Evolutionary conservation across 2,329 filamentous ascomycete species (phyloP), one percentile per base, ranked within the genome.

Genomic region (Niveomyces coronatus): DNA sequence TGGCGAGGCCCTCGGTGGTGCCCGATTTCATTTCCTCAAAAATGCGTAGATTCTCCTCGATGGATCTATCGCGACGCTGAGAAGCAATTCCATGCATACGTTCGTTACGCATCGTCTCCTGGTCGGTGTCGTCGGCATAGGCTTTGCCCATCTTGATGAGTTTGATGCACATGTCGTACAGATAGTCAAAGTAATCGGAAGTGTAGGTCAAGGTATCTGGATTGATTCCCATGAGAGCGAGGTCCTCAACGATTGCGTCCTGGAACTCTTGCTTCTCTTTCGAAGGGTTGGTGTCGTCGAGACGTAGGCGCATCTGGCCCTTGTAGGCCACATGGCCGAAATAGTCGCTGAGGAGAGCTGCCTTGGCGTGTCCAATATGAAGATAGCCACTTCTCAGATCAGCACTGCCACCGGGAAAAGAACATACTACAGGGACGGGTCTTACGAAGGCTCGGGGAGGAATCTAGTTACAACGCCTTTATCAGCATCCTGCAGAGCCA

Each of bases 261-360:
- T 96, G 82, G 58, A 82, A 98, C 65, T 96, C 91, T 58, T 89
- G 79, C 68, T 94, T 95, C 70, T 98, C 91, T 61, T 96, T 96
- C 43, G 83, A 80, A 7, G 91, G 91, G 63, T 98, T 98, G 40
- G 91, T 98, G 56, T 98, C 91, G 57, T 98, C 91, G 54, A 98
- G 91, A 43, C 91, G 84, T 35, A 96, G 76, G 43, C 93, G 79
- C 51, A 98, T 71, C 52, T 82, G 93, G 53, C 91, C 91, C 44
- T 89, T 80, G 69, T 94, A 94, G 50, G 86, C 84, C 58, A 87
- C 82, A 61, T 95, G 87, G 31, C 87, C 89, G 51, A 96, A 96
- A 70, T 94, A 96, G 60, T 96, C 88, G 65, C 91, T 94, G 41
- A 96, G 76, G 39, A 94, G 71, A 5, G 87, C 87, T 20, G 87